Conservation (phyloP, 179 eudicot genomes). For the Pouteria campechiana region DNA sequence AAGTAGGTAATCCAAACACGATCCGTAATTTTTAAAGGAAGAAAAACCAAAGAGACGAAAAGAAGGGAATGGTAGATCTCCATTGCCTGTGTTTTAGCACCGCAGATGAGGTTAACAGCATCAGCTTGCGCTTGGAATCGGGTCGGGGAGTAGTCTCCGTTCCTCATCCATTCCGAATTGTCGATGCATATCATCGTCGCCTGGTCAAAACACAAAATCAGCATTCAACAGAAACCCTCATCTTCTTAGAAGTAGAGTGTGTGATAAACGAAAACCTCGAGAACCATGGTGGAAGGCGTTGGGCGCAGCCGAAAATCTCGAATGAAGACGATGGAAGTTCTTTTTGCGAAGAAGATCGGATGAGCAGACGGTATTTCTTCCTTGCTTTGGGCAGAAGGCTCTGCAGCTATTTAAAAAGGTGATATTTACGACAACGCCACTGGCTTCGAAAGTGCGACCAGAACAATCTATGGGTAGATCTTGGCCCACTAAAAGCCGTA, state of each 20-base stretch:
- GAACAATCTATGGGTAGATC: too few relatives aligned
- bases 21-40: constrained; percentile 4
- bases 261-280: constrained; percentile 36
- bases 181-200: constrained; percentile 97
- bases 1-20: not conserved
- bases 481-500: too few relatives aligned
- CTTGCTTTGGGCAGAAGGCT: too few relatives aligned
- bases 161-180: constrained; percentile 96
- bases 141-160: constrained; percentile 76
- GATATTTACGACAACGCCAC: too few relatives aligned
- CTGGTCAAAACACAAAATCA: constrained; percentile 17
- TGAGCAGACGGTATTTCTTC: too few relatives aligned
- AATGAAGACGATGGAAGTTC: too few relatives aligned
- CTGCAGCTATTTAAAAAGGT: too few relatives aligned
- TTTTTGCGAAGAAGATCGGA: too few relatives aligned
- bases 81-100: constrained; percentile 88
- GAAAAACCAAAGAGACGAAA: not conserved
- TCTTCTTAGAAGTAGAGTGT: not conserved
- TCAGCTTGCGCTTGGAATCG: constrained; percentile 82
- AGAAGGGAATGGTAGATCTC: not conserved
- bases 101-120: constrained; percentile 86
- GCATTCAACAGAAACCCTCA: constrained; percentile 14
- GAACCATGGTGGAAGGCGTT: constrained; percentile 55
- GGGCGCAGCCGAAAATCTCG: too few relatives aligned
- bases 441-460: too few relatives aligned